These are phyloP conservation scores for Salvia rosmarinus DNA, from an alignment of 257 asterid species.

Conservation along the genomic window DNA sequence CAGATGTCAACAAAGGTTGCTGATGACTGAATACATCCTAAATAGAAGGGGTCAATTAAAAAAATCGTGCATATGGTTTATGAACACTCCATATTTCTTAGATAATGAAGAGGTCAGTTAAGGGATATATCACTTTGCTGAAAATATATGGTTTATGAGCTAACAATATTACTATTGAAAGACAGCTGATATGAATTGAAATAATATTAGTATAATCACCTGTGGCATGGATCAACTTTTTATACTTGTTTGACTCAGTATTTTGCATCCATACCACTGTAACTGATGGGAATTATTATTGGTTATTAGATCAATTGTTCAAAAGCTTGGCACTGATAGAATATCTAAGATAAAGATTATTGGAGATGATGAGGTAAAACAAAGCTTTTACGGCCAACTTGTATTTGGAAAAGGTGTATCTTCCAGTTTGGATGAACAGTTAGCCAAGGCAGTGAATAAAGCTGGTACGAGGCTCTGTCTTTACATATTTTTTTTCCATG, in stretches of 20 bases:
- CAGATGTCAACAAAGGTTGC: no score
- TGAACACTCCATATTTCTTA: no score
- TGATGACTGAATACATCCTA: no score
- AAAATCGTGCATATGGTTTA: no score
- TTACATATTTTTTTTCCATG: background rate
- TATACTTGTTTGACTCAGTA: background rate
- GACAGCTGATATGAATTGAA: background rate
- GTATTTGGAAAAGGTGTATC: slow-evolving; percentile 78
- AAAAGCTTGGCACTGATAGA: slow-evolving; percentile 77
- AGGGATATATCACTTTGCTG: no score
- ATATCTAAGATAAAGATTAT: slow-evolving; percentile 60
- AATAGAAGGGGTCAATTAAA: no score
- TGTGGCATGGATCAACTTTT: slow-evolving; percentile 8
- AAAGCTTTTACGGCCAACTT: slow-evolving; percentile 83
- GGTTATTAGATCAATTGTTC: slow-evolving; percentile 61
- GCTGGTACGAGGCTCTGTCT: slow-evolving; percentile 59
- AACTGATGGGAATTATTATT: slow-evolving; percentile 18
- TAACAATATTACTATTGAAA: background rate
- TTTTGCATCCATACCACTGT: background rate
- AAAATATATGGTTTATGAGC: background rate
- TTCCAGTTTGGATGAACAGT: slow-evolving; percentile 76
- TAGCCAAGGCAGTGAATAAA: slow-evolving; percentile 80
- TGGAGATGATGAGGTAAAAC: slow-evolving; percentile 73
- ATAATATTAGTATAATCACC: background rate
- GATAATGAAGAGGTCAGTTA: no score